phyloP scores from a whole-genome alignment of 176 grass and related monocot species.

The Zea luxurians region DNA sequence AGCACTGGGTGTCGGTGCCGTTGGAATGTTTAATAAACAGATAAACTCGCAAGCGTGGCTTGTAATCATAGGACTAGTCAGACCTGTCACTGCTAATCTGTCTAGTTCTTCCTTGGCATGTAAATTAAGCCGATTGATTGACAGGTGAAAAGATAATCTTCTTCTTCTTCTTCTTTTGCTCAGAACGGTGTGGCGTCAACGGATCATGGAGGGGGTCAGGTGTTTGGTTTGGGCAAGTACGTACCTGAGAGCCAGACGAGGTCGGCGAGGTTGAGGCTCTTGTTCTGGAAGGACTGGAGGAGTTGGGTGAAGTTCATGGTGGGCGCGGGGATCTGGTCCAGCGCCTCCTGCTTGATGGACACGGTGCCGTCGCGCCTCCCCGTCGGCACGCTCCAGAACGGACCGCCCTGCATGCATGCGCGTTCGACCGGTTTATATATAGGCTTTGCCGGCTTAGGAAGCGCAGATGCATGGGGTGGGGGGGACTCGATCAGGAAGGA shows the following conservation, averaged over 20 bases:
- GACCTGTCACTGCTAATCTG: background rate
- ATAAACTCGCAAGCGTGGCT: background rate
- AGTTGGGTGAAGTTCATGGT: constrained; percentile 72
- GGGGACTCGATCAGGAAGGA: too few relatives aligned
- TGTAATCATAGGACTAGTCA: background rate
- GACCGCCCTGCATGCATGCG: constrained; percentile 58
- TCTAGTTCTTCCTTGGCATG: background rate
- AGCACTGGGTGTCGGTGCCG: constrained; percentile 33
- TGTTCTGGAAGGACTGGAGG: constrained; percentile 58
- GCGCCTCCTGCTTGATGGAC: constrained; percentile 65
- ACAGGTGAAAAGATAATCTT: background rate
- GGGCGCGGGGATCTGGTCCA: constrained; percentile 57
- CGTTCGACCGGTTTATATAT: too few relatives aligned
- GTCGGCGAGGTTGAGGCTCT: constrained; percentile 69
- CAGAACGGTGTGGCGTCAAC: background rate
- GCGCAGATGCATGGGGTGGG: too few relatives aligned
- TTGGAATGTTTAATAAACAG: background rate
- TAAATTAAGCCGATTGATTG: background rate
- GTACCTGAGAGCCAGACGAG: constrained; percentile 86
- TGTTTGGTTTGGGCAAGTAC: too few relatives aligned
- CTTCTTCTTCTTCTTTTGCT: background rate
- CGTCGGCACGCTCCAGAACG: constrained; percentile 80
- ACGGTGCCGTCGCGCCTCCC: constrained; percentile 79
- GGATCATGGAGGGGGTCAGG: background rate
- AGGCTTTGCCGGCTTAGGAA: background rate